phyloP scores from a whole-genome alignment of 2,329 filamentous ascomycete species.

The Fusarium metavorans region DNA sequence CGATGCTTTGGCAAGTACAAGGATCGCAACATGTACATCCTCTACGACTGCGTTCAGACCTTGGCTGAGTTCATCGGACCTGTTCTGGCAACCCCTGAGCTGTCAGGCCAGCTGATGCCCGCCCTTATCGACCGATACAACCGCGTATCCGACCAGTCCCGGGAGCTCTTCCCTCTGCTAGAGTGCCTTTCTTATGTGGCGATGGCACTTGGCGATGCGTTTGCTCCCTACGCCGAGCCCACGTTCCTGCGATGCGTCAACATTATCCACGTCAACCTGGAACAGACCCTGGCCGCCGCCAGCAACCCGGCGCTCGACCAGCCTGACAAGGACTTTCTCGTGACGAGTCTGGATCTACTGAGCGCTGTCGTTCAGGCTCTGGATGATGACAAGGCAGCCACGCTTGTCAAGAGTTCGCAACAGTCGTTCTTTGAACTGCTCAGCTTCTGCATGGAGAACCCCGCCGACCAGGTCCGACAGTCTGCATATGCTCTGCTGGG shows the following conservation, averaged over 20 bases:
- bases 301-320: constrained; percentile 77
- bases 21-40: constrained; percentile 98
- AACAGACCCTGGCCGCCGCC: constrained; percentile 79
- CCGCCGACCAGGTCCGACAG: constrained; percentile 91
- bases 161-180: constrained; percentile 94
- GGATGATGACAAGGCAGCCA: constrained; percentile 76
- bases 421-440: constrained; percentile 92
- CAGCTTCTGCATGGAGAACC: constrained; percentile 91
- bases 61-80: constrained; percentile 91
- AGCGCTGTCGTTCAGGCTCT: constrained; percentile 95
- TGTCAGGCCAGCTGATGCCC: constrained; percentile 92
- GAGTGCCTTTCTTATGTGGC: constrained; percentile 97
- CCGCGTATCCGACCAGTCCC: constrained; percentile 86
- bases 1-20: constrained; percentile 95
- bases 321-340: constrained; percentile 96
- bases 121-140: constrained; percentile 90
- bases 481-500: constrained; percentile 95
- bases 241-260: constrained; percentile 90
- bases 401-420: constrained; percentile 80
- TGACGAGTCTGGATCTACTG: constrained; percentile 93
- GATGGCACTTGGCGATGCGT: constrained; percentile 83
- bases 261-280: constrained; percentile 91
- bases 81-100: constrained; percentile 80
- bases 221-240: constrained; percentile 85
- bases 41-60: constrained; percentile 98